phyloP scores from a whole-genome alignment of 2,329 filamentous ascomycete species.

The Ophiostoma sp. region DNA sequence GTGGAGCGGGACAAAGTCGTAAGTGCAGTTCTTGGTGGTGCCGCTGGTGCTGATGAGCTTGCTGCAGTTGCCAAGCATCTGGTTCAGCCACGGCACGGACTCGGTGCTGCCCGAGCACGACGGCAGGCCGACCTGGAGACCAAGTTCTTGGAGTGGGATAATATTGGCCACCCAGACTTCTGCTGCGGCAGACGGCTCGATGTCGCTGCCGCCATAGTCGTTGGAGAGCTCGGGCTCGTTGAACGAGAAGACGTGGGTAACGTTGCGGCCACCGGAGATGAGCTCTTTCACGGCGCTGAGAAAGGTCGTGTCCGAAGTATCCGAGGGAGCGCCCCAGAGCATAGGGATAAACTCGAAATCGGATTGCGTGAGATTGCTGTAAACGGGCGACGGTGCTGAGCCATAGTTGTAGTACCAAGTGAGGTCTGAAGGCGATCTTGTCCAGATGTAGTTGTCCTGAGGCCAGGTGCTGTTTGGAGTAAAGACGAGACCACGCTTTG shows the following conservation, averaged over 20 bases:
- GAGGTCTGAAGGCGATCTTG: constrained; percentile 50
- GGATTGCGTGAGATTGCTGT: constrained; percentile 44
- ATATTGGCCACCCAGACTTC: constrained; percentile 66
- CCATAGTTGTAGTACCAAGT: constrained; percentile 86
- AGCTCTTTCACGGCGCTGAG: constrained; percentile 52
- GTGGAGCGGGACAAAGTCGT: constrained; percentile 59
- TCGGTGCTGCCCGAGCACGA: constrained; percentile 58
- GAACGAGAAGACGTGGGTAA: constrained; percentile 66
- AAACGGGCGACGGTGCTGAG: constrained; percentile 50
- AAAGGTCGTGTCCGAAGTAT: constrained; percentile 54
- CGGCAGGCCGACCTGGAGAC: constrained; percentile 65
- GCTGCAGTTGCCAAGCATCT: constrained; percentile 61
- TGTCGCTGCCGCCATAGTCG: constrained; percentile 55
- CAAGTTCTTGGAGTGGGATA: constrained; percentile 59
- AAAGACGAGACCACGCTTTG: constrained; percentile 70
- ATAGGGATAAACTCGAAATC: constrained; percentile 72
- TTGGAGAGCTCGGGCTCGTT: constrained; percentile 67
- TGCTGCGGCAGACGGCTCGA: constrained; percentile 58
- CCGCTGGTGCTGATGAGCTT: constrained; percentile 41
- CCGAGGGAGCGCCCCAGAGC: constrained; percentile 61
- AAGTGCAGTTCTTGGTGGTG: constrained; percentile 53
- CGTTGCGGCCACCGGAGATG: constrained; percentile 50
- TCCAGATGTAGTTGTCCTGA: constrained; percentile 63
- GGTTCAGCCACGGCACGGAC: constrained; percentile 61
- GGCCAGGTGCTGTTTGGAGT: constrained; percentile 52